phyloP scores from a whole-genome alignment of 2,329 filamentous ascomycete genomes.

The Phaeophleospora eucalypticola region DNA sequence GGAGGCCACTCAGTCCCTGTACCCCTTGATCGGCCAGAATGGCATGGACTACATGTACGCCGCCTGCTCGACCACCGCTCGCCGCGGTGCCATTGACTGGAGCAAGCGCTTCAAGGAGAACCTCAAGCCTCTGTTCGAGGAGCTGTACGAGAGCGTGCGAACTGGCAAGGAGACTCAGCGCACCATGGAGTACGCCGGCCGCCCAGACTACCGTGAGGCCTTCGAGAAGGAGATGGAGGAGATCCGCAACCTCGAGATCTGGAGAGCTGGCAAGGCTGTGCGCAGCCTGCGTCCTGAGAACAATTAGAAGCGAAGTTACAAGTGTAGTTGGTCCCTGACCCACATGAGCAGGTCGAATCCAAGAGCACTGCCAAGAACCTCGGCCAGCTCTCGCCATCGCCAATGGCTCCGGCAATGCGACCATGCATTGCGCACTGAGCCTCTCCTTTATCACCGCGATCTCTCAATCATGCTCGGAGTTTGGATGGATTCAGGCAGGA shows the following conservation, averaged over 20 bases:
- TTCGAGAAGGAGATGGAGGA: conserved; percentile 98
- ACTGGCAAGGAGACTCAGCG: conserved; percentile 92
- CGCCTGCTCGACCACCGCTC: conserved; percentile 97
- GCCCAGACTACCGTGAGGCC: conserved; percentile 92
- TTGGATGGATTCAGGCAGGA: background rate
- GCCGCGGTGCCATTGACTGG: conserved; percentile 99
- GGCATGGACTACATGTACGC: conserved; percentile 99
- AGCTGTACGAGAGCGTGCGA: conserved; percentile 89
- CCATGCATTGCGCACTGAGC: no score
- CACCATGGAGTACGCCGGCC: conserved; percentile 94
- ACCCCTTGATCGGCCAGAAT: conserved; percentile 94
- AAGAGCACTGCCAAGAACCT: background rate
- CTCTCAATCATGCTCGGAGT: background rate
- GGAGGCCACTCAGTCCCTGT: conserved; percentile 96
- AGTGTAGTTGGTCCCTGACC: no score
- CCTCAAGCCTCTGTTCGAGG: conserved; percentile 98
- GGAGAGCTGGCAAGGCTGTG: conserved; percentile 96
- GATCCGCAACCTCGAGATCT: conserved; percentile 98
- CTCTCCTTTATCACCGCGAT: background rate
- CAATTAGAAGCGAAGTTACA: conserved; percentile 22
- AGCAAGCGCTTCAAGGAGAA: conserved; percentile 94
- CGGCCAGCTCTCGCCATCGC: background rate
- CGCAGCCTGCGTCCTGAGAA: conserved; percentile 48
- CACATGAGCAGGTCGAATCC: no score
- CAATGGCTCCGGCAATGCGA: background rate